phyloP scores from a whole-genome alignment of 768 basidiomycete species.

The Lactarius hengduanensis region DNA sequence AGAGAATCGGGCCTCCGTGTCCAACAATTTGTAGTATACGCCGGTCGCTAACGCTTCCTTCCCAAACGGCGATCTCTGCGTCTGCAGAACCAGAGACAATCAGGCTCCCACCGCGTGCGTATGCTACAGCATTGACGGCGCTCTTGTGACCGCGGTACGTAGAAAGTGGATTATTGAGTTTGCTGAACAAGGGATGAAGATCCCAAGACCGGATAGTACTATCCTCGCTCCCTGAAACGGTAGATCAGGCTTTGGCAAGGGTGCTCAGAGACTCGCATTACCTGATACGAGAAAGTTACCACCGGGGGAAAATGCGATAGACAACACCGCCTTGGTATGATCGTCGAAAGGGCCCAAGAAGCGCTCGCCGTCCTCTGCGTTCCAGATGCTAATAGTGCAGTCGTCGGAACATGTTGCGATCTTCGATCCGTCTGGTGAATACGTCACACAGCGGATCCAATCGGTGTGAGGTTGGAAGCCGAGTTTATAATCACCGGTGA shows the following conservation, averaged over 20 bases:
- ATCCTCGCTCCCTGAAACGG: constrained; percentile 16
- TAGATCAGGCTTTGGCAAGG: background rate
- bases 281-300: constrained; percentile 18
- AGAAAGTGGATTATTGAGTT: constrained; percentile 3
- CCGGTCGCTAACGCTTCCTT: constrained; percentile 3
- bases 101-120: constrained; percentile 1
- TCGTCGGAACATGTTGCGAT: constrained; percentile 27
- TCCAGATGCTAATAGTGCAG: constrained; percentile 23
- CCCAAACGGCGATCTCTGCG: constrained; percentile 17
- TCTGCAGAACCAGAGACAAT: constrained; percentile 17
- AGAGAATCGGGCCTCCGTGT: constrained; percentile 8
- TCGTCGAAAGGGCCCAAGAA: constrained; percentile 1
- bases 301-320: constrained; percentile 9
- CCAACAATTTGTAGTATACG: background rate
- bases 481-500: background rate
- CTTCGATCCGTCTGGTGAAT: constrained; percentile 24
- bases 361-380: constrained; percentile 11
- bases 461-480: background rate
- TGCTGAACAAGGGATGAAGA: background rate
- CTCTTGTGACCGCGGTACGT: constrained; percentile 30
- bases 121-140: constrained; percentile 16
- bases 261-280: background rate
- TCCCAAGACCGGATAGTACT: constrained; percentile 13
- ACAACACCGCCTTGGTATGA: constrained; percentile 3
- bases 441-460: constrained; percentile 23